Conservation (phyloP, 371 early-diverging fungal species). For the Apophysomyces elegans region DNA sequence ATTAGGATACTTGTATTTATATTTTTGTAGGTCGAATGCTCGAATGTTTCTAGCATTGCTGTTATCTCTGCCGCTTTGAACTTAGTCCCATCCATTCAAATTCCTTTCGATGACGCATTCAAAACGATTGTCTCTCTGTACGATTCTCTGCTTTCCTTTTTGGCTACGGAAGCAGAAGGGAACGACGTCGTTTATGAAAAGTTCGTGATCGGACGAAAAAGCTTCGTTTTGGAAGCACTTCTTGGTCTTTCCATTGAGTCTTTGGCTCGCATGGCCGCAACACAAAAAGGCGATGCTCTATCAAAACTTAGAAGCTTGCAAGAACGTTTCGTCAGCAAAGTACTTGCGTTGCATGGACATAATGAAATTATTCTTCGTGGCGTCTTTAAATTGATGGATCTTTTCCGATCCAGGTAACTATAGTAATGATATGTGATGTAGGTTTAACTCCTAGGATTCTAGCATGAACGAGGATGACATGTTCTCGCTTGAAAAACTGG, state of each 20-base stretch:
- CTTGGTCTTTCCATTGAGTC: slow-evolving; percentile 59
- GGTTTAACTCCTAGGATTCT: background rate
- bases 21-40: slow-evolving; percentile 6
- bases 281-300: slow-evolving; percentile 27
- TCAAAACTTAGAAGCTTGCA: slow-evolving; percentile 24
- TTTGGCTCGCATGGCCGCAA: slow-evolving; percentile 36
- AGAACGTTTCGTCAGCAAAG: slow-evolving; percentile 39
- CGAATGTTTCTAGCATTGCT: slow-evolving; percentile 34
- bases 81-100: slow-evolving; percentile 58
- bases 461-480: slow-evolving; percentile 36
- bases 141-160: slow-evolving; percentile 37
- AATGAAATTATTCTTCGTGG: slow-evolving; percentile 66
- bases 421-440: background rate
- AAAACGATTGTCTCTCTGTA: slow-evolving; percentile 43
- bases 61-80: slow-evolving; percentile 54
- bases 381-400: slow-evolving; percentile 55
- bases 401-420: slow-evolving; percentile 55
- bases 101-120: slow-evolving; percentile 38
- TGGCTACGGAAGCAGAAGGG: slow-evolving; percentile 37
- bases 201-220: slow-evolving; percentile 56
- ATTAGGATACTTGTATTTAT: background rate
- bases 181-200: slow-evolving; percentile 40
- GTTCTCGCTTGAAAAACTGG: slow-evolving; percentile 46
- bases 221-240: slow-evolving; percentile 57
- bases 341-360: slow-evolving; percentile 46